Evolutionary conservation across 2,329 filamentous ascomycete species (phyloP), one percentile per base, ranked within the genome.

Genomic region (Hymenoscyphus albidus): DNA sequence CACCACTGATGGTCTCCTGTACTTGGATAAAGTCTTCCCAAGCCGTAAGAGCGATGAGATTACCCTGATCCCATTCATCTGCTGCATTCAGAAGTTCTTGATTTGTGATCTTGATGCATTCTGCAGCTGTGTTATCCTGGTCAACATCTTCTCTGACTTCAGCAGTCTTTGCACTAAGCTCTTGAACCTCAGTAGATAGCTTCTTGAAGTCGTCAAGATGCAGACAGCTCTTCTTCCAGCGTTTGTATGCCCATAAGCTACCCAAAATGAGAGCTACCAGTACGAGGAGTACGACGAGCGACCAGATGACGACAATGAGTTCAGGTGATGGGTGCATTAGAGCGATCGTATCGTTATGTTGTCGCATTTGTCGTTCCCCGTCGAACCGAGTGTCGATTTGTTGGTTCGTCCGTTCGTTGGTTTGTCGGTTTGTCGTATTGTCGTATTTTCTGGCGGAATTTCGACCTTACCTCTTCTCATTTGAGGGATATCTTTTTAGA

Each of bases 11-110:
- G 12, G 22, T 59, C 59, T 56, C 63, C 58, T 27, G 48, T 57
- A 62, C 62, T 39, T 66, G 58, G 57, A 70, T 70, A 55, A 70
- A 67, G 58, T 72, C 69, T 22, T 67, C 63, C 69, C 69, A 72
- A 9, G 68, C 66, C 12, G 44, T 18, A 16, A 72, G 58, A 14
- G 67, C 67, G 7, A 69, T 67, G 0, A 64, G 59, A 38, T 70
- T 67, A 27, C 62, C 59, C 14, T 31, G 61, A 63, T 70, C 68
- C 55, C 65, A 67, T 13, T 70, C 64, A 7, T 68, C 64, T 16
- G 69, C 68, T 27, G 54, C 51, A 3, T 57, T 59, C 13, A 69
- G 6, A 4, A 65, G 14, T n/a, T 62, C 65, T 55, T 63, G 39
- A 32, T 69, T 67, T 16, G 61, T 38, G 16, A 63, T 56, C 39